phyloP scores from a whole-genome alignment of 1,139 yeast genomes.

The Pichia sp. region DNA sequence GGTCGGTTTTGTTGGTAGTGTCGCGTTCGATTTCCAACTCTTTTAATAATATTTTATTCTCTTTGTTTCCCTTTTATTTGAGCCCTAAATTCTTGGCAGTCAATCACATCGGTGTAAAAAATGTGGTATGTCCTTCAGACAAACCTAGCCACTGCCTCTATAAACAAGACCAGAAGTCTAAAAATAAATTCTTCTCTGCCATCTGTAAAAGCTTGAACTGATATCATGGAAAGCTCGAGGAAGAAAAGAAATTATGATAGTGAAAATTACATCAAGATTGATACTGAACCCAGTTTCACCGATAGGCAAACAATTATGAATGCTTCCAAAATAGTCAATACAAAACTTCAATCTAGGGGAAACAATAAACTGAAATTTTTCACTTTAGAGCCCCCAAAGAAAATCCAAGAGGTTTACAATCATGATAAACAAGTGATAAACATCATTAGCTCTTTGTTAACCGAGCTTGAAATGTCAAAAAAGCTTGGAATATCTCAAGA shows the following conservation, averaged over 20 bases:
- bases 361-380: not conserved
- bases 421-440: conserved; percentile 4
- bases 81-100: too few relatives aligned
- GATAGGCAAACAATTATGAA: conserved; percentile 1
- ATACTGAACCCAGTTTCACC: not conserved
- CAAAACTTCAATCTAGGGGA: conserved; percentile 4
- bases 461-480: conserved; percentile 5
- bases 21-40: too few relatives aligned
- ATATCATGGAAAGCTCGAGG: too few relatives aligned
- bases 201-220: too few relatives aligned
- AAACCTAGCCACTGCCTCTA: too few relatives aligned
- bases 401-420: conserved; percentile 1
- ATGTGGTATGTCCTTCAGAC: too few relatives aligned
- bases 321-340: not conserved
- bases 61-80: too few relatives aligned
- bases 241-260: not conserved
- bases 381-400: conserved; percentile 1
- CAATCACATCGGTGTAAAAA: too few relatives aligned
- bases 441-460: not conserved
- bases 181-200: too few relatives aligned
- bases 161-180: too few relatives aligned
- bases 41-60: too few relatives aligned
- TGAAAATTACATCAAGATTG: not conserved
- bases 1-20: too few relatives aligned
- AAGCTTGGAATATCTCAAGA: not conserved